A percentile compares a stretch with the other conserved stretches of the same genome.
These are phyloP conservation scores for Salicornia ramosissima DNA, from an alignment of 148 eudicot species.

Conservation along the genomic window DNA sequence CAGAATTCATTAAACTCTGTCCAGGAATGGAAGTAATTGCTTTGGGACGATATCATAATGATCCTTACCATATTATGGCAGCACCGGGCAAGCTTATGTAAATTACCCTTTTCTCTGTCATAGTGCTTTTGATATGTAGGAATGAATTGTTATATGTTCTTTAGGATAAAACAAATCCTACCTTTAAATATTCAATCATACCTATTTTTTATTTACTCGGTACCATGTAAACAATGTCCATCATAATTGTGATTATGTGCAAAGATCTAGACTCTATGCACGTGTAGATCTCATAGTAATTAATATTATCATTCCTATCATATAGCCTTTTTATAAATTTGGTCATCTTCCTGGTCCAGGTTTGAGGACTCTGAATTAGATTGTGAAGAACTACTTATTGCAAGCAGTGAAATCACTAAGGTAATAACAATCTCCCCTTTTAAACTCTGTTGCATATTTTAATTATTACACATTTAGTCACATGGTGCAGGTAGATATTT, in stretches of 20 bases:
- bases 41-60: conserved; percentile 16
- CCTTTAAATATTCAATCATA: too few species aligned
- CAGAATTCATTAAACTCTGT: background rate
- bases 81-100: conserved; percentile 17
- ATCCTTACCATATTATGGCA: conserved; percentile 20
- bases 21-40: conserved; percentile 7
- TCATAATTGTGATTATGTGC: background rate
- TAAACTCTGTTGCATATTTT: background rate
- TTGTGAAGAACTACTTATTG: conserved; percentile 17
- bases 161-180: too few species aligned
- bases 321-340: too few species aligned
- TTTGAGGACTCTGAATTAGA: conserved; percentile 4
- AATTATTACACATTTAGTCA: background rate
- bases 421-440: conserved; percentile 1
- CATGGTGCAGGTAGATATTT: background rate
- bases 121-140: too few species aligned
- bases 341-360: conserved; percentile 3
- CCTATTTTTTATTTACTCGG: too few species aligned
- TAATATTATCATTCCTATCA: too few species aligned
- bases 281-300: background rate
- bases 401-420: conserved; percentile 16
- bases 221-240: too few species aligned
- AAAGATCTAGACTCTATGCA: background rate
- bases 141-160: too few species aligned
- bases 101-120: background rate